A percentile compares a stretch with the other conserved stretches of the same genome.
Conservation (phyloP, 306 rosid species). For the Trichosanthes truncata region DNA sequence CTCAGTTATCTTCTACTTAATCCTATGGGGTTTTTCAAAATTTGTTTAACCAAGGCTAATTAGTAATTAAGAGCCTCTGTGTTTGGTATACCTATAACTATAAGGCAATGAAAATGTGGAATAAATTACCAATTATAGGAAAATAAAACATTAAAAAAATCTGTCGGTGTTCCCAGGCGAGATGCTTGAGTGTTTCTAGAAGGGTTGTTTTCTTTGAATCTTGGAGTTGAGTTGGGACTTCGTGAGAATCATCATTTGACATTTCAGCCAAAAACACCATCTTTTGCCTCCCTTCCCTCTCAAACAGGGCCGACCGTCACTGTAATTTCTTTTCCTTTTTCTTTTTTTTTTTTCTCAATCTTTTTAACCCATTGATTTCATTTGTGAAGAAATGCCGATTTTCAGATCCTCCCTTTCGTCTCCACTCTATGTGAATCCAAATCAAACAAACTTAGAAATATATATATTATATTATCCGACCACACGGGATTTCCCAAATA, state of each 20-base stretch:
- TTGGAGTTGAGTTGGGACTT: background rate
- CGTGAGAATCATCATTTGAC: background rate
- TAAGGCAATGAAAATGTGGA: background rate
- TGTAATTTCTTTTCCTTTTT: background rate
- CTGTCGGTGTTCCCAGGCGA: background rate
- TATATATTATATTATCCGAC: background rate
- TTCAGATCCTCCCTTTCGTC: no score
- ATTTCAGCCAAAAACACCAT: background rate
- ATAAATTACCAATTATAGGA: no score
- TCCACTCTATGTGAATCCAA: no score
- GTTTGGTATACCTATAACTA: background rate
- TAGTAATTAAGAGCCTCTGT: no score
- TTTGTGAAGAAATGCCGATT: no score
- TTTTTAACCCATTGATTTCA: background rate
- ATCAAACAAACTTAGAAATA: no score
- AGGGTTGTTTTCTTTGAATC: background rate
- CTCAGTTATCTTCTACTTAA: no score
- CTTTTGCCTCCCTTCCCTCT: background rate
- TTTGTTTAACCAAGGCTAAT: no score
- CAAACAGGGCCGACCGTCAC: background rate
- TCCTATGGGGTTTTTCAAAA: no score
- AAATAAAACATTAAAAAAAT: background rate
- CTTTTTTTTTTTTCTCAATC: no score
- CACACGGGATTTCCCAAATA: background rate
- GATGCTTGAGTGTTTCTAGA: background rate